These are phyloP conservation scores for Phytophthora chlamydospora DNA, from an alignment of 352 stramenopile genomes.

Conservation along the genomic window DNA sequence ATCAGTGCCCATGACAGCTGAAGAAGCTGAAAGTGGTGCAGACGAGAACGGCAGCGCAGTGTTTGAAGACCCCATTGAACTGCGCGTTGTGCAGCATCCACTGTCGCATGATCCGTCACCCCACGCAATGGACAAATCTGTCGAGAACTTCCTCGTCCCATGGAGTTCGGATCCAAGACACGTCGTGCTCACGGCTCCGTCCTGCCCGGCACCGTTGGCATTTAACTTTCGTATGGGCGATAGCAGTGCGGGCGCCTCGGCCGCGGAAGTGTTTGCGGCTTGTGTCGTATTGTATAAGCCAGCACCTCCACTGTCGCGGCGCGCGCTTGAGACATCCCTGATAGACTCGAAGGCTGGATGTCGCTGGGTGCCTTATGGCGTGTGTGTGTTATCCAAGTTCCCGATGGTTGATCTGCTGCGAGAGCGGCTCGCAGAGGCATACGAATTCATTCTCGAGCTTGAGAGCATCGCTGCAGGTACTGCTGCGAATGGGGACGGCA, in stretches of 20 bases:
- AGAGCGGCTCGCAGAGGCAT: conserved; percentile 78
- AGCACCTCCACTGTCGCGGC: conserved; percentile 59
- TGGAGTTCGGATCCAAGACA: conserved; percentile 57
- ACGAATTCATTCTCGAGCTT: conserved; percentile 81
- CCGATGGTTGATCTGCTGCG: conserved; percentile 82
- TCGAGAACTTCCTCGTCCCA: conserved; percentile 75
- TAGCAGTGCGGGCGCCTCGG: conserved; percentile 57
- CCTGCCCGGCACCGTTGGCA: conserved; percentile 60
- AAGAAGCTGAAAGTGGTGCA: conserved; percentile 18
- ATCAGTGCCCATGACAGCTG: conserved; percentile 19
- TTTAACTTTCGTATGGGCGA: conserved; percentile 86
- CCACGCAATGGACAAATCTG: conserved; percentile 62
- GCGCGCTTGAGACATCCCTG: conserved; percentile 62
- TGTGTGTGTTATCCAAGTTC: conserved; percentile 86
- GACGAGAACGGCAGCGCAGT: conserved; percentile 14
- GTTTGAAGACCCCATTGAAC: conserved; percentile 48
- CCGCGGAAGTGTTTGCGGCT: conserved; percentile 75
- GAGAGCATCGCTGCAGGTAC: conserved; percentile 55
- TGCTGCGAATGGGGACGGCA: conserved; percentile 27
- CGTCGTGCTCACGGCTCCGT: conserved; percentile 47
- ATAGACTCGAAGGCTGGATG: conserved; percentile 51
- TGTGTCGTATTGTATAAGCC: conserved; percentile 86
- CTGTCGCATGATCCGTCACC: conserved; percentile 55
- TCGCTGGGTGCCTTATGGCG: conserved; percentile 80
- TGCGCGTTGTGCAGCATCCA: conserved; percentile 58